Conservation (phyloP, 2,329 filamentous ascomycete genomes). For the Hypoxylon sp. region DNA sequence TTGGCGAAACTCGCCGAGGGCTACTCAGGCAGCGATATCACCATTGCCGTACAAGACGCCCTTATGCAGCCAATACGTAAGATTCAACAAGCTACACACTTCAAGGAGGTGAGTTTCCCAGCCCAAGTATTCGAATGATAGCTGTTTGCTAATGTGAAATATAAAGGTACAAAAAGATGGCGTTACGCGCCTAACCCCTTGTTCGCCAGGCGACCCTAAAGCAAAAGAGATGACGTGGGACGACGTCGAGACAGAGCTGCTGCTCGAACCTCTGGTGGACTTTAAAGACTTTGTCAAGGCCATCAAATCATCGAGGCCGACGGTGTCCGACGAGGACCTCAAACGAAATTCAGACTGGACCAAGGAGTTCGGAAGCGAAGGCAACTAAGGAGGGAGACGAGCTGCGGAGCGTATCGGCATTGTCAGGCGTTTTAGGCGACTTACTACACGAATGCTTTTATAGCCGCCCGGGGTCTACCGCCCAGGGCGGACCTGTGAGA, state of each 20-base stretch:
- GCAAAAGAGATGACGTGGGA: slow-evolving; percentile 95
- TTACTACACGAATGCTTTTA: background rate
- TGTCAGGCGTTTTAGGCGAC: slow-evolving; percentile 40
- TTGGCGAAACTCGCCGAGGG: slow-evolving; percentile 86
- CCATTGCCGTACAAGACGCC: slow-evolving; percentile 93
- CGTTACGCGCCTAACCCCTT: slow-evolving; percentile 78
- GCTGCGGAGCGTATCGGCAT: slow-evolving; percentile 32
- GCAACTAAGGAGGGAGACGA: slow-evolving; percentile 51
- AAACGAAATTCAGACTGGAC: slow-evolving; percentile 91
- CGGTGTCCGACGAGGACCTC: slow-evolving; percentile 87
- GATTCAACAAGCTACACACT: slow-evolving; percentile 97
- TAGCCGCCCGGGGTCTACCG: background rate
- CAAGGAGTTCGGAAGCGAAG: slow-evolving; percentile 93
- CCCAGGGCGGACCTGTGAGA: background rate
- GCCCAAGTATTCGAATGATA: background rate
- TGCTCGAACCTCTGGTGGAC: slow-evolving; percentile 85
- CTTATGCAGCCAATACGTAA: slow-evolving; percentile 97
- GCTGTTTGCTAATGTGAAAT: background rate
- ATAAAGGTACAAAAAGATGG: slow-evolving; percentile 73
- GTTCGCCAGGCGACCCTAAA: slow-evolving; percentile 86
- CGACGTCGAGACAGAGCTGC: slow-evolving; percentile 80
- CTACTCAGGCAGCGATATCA: slow-evolving; percentile 95
- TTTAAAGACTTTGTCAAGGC: slow-evolving; percentile 95
- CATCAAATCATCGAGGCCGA: slow-evolving; percentile 86
- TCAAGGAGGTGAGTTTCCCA: slow-evolving; percentile 76